Evolutionary conservation across 495 filamentous ascomycete species (phyloP).

Genomic region (Penicillium mononematosum): DNA sequence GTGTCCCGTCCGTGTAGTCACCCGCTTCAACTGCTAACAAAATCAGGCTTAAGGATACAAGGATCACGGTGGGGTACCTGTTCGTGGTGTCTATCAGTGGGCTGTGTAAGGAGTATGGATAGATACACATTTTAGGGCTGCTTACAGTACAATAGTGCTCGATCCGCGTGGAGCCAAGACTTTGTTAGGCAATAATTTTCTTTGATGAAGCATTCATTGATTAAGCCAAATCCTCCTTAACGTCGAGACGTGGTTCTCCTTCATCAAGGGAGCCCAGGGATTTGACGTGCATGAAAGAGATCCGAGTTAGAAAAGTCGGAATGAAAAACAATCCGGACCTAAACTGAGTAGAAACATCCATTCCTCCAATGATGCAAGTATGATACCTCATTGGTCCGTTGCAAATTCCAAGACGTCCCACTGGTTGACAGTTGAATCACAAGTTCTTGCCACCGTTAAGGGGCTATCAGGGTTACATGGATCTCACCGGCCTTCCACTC

Average conservation of each 20-base stretch:
- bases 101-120: background rate
- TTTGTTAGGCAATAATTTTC: constrained; percentile 1
- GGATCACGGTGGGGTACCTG: constrained; percentile 6
- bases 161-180: constrained; percentile 2
- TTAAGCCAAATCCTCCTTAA: background rate
- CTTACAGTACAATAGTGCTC: constrained; percentile 26
- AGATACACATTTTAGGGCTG: constrained; percentile 9
- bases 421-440: background rate
- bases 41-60: background rate
- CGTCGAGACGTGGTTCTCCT: background rate
- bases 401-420: constrained; percentile 9
- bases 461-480: constrained; percentile 4
- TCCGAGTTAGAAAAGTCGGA: background rate
- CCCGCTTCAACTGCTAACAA: background rate
- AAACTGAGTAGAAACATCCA: background rate
- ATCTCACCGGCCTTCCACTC: background rate
- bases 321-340: constrained; percentile 3
- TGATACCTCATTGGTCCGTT: background rate
- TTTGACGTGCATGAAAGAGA: constrained; percentile 4
- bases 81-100: constrained; percentile 9
- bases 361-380: background rate
- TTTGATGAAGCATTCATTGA: background rate
- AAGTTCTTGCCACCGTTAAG: constrained; percentile 7
- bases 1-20: constrained; percentile 11
- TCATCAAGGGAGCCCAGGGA: background rate